Base-by-base conservation (phyloP, 257 asterid species). In the Gardenia jasminoides region DNA sequence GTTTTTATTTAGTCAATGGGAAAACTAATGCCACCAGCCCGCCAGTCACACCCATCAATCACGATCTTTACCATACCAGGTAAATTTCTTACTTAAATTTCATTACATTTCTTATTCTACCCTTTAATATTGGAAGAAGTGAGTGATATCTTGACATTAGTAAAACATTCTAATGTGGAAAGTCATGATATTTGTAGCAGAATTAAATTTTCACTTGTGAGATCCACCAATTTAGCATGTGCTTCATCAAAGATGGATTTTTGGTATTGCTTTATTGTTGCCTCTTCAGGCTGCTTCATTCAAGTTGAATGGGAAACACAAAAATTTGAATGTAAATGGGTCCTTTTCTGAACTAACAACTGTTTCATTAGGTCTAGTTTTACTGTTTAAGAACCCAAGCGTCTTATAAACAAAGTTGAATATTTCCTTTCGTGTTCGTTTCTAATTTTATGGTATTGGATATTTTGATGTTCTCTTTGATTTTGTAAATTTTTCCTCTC, bases 31-130 rank as follows among this genome's bases (percentile, higher is more conserved):
- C 74, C 71, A 80, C 88, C 4, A 71, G 71, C 59, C 54, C 83
- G 81, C 50, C 75, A 71, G 67, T 89, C 76, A 93, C 96, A 22
- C 98, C 96, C 66, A 88, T 94, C 87, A 92, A 94, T 86, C 91
- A 76, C 83, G 97, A 94, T 89, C 96, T 94, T 80, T 94, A 94
- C 82, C 99, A 94, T 77, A 86, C 97, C 77, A 91, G 99, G 99
- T 90, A 62, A 41, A 10, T 1, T 20, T 70, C 28, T 3, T 7
- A 6, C 36, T 10, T 67, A 0, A 20, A 15, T 59, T 26, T 3
- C 54, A 0, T 31, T 26, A 30, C 9, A 31, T 64, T 0, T 11
- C 48, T n/a, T 65, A 36, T 24, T 22, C 8, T 4, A 56, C 36
- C n/a, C 58, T 33, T 74, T 11, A 6, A 13, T 33, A 41, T 75